Conservation (phyloP, 495 filamentous ascomycete genomes). For the Aspergillus biplanus region DNA sequence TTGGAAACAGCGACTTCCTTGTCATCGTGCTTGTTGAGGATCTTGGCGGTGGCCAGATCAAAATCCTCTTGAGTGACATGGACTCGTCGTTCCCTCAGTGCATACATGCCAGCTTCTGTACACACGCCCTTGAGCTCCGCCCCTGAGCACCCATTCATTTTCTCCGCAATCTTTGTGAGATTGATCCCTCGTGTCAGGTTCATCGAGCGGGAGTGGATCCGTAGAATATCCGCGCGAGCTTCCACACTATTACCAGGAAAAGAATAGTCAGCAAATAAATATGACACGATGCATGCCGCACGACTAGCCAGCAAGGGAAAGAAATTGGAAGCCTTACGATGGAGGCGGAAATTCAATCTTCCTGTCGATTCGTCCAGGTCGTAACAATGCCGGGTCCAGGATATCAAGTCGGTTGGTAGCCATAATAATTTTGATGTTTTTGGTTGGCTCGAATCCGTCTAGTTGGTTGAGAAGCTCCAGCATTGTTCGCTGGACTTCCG, state of each 20-base stretch:
- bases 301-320: not conserved
- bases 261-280: slow-evolving; percentile 19
- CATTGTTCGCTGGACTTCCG: slow-evolving; percentile 99
- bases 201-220: slow-evolving; percentile 97
- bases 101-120: slow-evolving; percentile 97
- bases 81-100: slow-evolving; percentile 89
- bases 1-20: slow-evolving; percentile 91
- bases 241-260: slow-evolving; percentile 62
- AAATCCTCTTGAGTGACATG: slow-evolving; percentile 99
- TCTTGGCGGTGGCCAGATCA: slow-evolving; percentile 97
- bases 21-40: slow-evolving; percentile 99
- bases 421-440: slow-evolving; percentile 99
- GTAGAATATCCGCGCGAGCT: slow-evolving; percentile 94
- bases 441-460: slow-evolving; percentile 98
- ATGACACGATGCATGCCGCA: not conserved
- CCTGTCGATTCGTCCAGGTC: slow-evolving; percentile 94
- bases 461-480: slow-evolving; percentile 97
- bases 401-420: slow-evolving; percentile 98
- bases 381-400: slow-evolving; percentile 89
- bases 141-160: slow-evolving; percentile 98
- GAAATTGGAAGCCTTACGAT: slow-evolving; percentile 54
- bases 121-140: slow-evolving; percentile 97
- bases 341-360: slow-evolving; percentile 99
- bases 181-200: slow-evolving; percentile 98
- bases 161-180: slow-evolving; percentile 96